Percentiles rank a stretch among this genome's conserved stretches.
phyloP scores from a whole-genome alignment of 148 eudicot species.

The Limonium bicolor region DNA sequence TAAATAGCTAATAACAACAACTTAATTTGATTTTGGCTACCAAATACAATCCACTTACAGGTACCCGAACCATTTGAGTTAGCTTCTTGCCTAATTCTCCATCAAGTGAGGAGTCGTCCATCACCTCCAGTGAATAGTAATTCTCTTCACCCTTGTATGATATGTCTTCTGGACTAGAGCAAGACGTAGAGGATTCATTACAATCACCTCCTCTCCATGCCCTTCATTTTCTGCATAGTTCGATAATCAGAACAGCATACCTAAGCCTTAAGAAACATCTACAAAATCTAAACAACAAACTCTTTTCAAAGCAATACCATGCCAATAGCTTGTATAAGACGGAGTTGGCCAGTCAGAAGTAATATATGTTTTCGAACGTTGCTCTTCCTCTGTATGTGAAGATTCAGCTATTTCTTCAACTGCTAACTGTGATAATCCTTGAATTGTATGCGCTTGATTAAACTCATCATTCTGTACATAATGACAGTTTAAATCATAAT shows the following conservation, averaged over 20 bases:
- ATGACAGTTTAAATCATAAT: constrained; percentile 15
- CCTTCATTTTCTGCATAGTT: constrained; percentile 31
- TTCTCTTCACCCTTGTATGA: constrained; percentile 51
- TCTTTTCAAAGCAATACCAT: constrained; percentile 1
- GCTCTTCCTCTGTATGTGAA: constrained; percentile 29
- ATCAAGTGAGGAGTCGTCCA: constrained; percentile 64
- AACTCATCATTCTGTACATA: constrained; percentile 39
- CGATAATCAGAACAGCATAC: constrained; percentile 4
- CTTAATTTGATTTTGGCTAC: too few species aligned
- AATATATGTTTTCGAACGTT: constrained; percentile 20
- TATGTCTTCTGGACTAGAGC: constrained; percentile 63
- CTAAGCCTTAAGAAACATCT: constrained; percentile 7
- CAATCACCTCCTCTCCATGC: constrained; percentile 27
- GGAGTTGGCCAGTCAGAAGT: constrained; percentile 7
- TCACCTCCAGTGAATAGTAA: constrained; percentile 42
- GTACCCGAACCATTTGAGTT: constrained; percentile 58
- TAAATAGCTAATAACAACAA: too few species aligned
- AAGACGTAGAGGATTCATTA: constrained; percentile 41
- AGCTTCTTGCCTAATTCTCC: constrained; percentile 87
- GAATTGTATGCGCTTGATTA: constrained; percentile 35
- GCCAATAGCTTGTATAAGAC: constrained; percentile 21
- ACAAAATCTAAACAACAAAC: not conserved
- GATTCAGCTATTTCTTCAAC: constrained; percentile 40
- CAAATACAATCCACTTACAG: too few species aligned
- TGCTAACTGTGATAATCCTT: constrained; percentile 42